Evolutionary conservation across 148 eudicot species (phyloP), one percentile per base, ranked within the genome.

Genomic region (Diospyros lotus): DNA sequence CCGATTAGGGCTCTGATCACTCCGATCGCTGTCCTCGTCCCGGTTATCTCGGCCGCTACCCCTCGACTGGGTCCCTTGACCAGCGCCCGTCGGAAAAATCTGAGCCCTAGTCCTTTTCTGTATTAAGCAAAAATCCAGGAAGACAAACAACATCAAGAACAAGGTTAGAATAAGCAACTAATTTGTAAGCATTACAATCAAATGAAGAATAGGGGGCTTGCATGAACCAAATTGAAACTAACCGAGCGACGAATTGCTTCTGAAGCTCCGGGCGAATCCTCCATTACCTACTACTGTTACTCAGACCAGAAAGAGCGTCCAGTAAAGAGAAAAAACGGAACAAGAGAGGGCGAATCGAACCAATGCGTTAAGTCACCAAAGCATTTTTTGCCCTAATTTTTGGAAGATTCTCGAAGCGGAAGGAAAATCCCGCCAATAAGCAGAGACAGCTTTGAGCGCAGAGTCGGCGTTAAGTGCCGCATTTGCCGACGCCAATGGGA

Each of bases 51-150:
- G 76, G 38, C 10, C 58, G 18, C 50, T 66, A 11, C 65, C 10
- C 58, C 77, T 82, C 45, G 76, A 58, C 63, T 75, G 82, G 63
- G 46, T 67, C 13, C 43, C 38, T 50, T 18, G 74, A 13, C 51
- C 73, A 39, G 77, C 78, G 15, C 51, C 60, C 6, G 73, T 63
- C 60, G 28, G 71, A 13, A 73, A 62, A 58, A 73, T 75, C 76
- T 54, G 80, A 79, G 55, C 85, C 82, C 94, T 91, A 69, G 82
- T 43, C 72, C 98, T 74, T 88, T 86, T 93, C 98, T 93, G 84
- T 85, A 28, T 54, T 58, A 76, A 58, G 65, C 68, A 80, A 76
- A 55, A 74, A 41, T 43, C 45, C 2, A 9, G 42, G 61, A 69
- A 14, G 39, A 43, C 9, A 28, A 11, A 54, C 9, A 28, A 38